phyloP scores from a whole-genome alignment of 2,329 filamentous ascomycete genomes.

The Talaromyces atroroseus region DNA sequence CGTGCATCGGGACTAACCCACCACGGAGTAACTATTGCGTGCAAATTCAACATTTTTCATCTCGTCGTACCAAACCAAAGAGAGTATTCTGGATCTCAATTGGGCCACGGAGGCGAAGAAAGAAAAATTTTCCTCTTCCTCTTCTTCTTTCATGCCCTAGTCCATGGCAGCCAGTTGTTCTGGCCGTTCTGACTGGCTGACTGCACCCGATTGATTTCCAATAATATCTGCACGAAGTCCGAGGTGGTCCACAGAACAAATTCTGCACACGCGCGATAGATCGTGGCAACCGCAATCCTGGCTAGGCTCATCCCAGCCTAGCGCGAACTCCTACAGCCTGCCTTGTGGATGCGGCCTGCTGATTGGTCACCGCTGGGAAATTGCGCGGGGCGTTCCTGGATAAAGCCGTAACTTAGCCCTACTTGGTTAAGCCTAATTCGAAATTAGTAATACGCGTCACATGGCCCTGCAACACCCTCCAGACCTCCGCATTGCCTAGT shows the following conservation, averaged over 20 bases:
- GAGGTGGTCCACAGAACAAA: neutral
- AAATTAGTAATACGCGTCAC: too few species aligned
- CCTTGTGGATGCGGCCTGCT: neutral
- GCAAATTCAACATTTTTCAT: neutral
- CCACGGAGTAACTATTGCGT: too few species aligned
- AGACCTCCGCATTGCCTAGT: too few species aligned
- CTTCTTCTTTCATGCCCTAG: neutral
- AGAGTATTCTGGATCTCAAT: neutral
- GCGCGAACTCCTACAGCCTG: neutral
- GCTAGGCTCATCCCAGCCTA: neutral
- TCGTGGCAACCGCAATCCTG: neutral
- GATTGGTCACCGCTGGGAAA: slow-evolving; percentile 1
- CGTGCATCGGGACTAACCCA: neutral
- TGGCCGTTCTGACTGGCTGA: neutral
- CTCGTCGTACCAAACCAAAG: neutral
- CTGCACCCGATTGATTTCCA: too few species aligned
- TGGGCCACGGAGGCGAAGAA: slow-evolving; percentile 4
- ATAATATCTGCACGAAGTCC: neutral
- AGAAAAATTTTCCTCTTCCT: neutral
- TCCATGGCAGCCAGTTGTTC: slow-evolving; percentile 1
- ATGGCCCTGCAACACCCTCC: too few species aligned
- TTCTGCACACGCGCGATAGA: neutral
- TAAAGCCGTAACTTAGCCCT: too few species aligned
- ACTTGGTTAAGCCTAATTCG: too few species aligned
- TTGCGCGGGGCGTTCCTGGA: slow-evolving; percentile 5